Percentiles rank a stretch among this genome's conserved stretches.
Evolutionary conservation across 2,329 filamentous ascomycete species (phyloP).

Genomic region (Nemania sp.): DNA sequence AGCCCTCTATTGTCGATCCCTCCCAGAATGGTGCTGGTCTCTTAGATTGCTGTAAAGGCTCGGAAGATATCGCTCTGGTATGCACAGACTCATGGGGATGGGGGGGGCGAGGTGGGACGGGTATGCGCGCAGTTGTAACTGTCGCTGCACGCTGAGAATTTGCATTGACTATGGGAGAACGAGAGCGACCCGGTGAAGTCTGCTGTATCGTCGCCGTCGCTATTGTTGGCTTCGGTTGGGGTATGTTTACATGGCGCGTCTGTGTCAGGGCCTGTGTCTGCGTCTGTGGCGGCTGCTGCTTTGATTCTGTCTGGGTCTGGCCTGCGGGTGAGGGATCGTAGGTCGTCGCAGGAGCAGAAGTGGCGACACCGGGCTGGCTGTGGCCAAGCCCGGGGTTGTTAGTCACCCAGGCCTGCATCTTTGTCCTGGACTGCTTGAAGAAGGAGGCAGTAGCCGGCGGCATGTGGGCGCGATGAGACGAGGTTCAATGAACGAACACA

Average conservation of each 20-base stretch:
- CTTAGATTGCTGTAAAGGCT: constrained; percentile 43
- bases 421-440: constrained; percentile 50
- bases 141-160: constrained; percentile 46
- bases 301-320: constrained; percentile 29
- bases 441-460: constrained; percentile 47
- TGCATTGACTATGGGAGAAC: constrained; percentile 48
- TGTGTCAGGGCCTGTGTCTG: constrained; percentile 5
- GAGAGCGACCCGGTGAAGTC: constrained; percentile 47
- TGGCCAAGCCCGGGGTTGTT: constrained; percentile 45
- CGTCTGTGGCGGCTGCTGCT: constrained; percentile 16
- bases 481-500: constrained; percentile 35
- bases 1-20: constrained; percentile 51
- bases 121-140: constrained; percentile 41
- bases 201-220: constrained; percentile 40
- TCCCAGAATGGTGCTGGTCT: constrained; percentile 51
- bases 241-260: constrained; percentile 34
- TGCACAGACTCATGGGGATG: constrained; percentile 46
- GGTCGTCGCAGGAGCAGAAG: constrained; percentile 43
- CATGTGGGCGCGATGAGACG: constrained; percentile 42
- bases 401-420: constrained; percentile 53
- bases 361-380: constrained; percentile 44
- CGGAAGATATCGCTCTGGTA: constrained; percentile 43
- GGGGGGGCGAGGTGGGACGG: constrained; percentile 39
- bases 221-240: constrained; percentile 35
- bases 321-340: constrained; percentile 33